Conservation (phyloP, 768 basidiomycete genomes). For the Gymnopilus dilepis region DNA sequence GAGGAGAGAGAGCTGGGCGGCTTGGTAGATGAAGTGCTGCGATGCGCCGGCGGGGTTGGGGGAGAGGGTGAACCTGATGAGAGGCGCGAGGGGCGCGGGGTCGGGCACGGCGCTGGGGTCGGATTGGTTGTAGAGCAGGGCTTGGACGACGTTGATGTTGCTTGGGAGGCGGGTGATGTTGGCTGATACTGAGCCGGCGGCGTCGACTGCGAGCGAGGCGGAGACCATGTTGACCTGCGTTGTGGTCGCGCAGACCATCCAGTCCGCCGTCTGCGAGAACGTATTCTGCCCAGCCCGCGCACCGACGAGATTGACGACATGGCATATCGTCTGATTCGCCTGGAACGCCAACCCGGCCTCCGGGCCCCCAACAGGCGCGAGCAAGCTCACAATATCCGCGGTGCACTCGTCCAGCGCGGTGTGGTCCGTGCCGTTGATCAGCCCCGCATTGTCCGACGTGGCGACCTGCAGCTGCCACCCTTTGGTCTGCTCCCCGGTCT, state of each 20-base stretch:
- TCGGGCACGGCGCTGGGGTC: no score
- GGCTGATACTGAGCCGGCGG: background rate
- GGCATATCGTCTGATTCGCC: background rate
- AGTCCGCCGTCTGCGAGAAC: background rate
- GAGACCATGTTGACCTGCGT: slow-evolving; percentile 14
- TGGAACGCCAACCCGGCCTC: background rate
- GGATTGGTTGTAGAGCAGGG: no score
- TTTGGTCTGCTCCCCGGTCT: no score
- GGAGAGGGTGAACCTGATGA: slow-evolving; percentile 5
- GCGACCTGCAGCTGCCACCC: background rate
- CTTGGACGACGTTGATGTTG: background rate
- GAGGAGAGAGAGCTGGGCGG: background rate
- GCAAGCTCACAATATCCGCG: background rate
- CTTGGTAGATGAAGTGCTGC: slow-evolving; percentile 2
- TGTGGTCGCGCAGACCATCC: slow-evolving; percentile 12
- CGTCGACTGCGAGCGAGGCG: slow-evolving; percentile 1
- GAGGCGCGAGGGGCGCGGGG: background rate
- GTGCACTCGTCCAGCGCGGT: background rate
- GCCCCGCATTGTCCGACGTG: background rate
- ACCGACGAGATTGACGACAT: background rate
- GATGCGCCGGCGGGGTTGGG: background rate
- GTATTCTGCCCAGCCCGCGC: background rate
- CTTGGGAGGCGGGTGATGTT: background rate
- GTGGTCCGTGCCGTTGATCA: background rate
- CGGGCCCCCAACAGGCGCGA: background rate